These are phyloP conservation scores for Metschnikowia matae DNA, from an alignment of 805 yeast species.

Conservation along the genomic window DNA sequence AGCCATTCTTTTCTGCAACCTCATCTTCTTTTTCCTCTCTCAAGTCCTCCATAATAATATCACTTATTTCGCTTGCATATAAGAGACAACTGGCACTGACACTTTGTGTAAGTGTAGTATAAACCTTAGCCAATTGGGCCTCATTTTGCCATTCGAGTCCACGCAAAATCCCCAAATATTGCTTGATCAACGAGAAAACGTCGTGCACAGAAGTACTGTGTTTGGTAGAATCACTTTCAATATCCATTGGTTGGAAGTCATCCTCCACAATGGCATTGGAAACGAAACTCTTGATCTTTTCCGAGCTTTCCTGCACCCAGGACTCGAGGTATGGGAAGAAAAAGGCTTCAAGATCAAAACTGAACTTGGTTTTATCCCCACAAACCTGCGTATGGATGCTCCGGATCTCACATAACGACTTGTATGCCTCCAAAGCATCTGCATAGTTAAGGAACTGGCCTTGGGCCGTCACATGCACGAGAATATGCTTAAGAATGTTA, in stretches of 20 bases:
- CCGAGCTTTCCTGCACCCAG: conserved; percentile 44
- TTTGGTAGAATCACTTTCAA: conserved; percentile 35
- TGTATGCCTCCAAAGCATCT: conserved; percentile 57
- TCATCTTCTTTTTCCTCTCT: conserved; percentile 25
- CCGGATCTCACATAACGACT: conserved; percentile 49
- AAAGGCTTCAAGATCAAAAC: conserved; percentile 52
- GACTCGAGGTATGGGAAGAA: conserved; percentile 41
- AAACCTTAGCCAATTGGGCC: conserved; percentile 56
- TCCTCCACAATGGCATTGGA: conserved; percentile 57
- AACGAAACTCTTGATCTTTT: conserved; percentile 45
- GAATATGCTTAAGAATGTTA: conserved; percentile 48
- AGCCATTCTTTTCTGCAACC: conserved; percentile 16
- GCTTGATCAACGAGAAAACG: conserved; percentile 58
- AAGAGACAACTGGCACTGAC: conserved; percentile 57
- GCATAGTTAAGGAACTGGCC: conserved; percentile 41
- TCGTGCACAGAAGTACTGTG: conserved; percentile 64
- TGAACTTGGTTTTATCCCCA: conserved; percentile 33
- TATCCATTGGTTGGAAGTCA: conserved; percentile 48
- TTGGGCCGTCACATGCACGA: conserved; percentile 33
- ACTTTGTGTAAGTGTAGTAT: conserved; percentile 57
- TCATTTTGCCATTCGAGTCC: conserved; percentile 64
- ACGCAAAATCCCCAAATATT: conserved; percentile 52
- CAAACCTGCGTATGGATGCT: conserved; percentile 48
- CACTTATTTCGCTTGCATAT: conserved; percentile 42
- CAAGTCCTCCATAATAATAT: conserved; percentile 41